Evolutionary conservation across 805 yeast species (phyloP).

Genomic region (Metschnikowia corniflorae): DNA sequence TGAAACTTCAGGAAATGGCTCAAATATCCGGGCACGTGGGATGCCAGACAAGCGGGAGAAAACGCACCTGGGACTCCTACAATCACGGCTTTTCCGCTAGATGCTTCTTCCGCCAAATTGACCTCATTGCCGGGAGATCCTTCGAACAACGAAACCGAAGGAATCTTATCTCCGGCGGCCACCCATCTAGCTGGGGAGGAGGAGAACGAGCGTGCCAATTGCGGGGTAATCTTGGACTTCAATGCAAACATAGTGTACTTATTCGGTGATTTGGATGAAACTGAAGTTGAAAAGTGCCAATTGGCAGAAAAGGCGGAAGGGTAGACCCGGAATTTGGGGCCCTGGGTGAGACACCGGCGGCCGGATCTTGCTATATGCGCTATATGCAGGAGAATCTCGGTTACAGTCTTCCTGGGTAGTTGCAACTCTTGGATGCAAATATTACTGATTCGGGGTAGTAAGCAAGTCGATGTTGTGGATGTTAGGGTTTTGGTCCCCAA

Average conservation of each 20-base stretch:
- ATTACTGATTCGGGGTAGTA: too few species aligned
- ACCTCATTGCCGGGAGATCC: constrained; percentile 63
- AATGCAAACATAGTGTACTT: constrained; percentile 5
- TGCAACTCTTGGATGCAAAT: too few species aligned
- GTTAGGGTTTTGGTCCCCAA: too few species aligned
- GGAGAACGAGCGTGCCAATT: constrained; percentile 20
- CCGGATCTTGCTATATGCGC: too few species aligned
- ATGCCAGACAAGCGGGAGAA: constrained; percentile 72
- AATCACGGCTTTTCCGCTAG: constrained; percentile 50
- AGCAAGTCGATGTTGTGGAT: too few species aligned
- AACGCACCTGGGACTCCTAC: constrained; percentile 60
- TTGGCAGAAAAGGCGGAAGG: not conserved
- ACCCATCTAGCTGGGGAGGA: constrained; percentile 26
- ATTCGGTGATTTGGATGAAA: not conserved
- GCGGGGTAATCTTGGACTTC: constrained; percentile 5
- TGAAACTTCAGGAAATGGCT: constrained; percentile 48
- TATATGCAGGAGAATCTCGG: too few species aligned
- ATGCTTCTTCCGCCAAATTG: constrained; percentile 47
- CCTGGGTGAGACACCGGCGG: not conserved
- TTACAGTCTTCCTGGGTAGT: too few species aligned
- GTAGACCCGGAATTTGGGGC: not conserved
- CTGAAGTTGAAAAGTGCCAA: not conserved
- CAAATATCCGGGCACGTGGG: constrained; percentile 74
- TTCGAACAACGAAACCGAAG: constrained; percentile 53
- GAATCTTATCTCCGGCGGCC: constrained; percentile 59